Evolutionary conservation across 1,284 basidiomycete species (phyloP).

Genomic region (Pterulicium gracile): DNA sequence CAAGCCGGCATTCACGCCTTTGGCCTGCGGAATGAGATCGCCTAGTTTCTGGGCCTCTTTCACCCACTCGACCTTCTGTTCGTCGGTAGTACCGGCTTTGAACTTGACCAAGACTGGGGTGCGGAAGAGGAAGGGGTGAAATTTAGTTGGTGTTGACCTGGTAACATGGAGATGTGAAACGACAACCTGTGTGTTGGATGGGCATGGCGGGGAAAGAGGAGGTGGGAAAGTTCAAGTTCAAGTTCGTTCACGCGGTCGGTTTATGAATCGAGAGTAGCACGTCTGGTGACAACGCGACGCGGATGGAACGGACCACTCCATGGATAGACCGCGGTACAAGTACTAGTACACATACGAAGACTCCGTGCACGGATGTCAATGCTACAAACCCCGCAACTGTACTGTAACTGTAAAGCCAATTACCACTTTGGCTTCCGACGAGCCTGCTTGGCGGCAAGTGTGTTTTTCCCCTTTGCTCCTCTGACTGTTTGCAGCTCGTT

Average conservation of each 20-base stretch:
- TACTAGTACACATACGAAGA: too few relatives aligned
- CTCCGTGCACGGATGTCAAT: too few relatives aligned
- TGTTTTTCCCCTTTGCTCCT: slow-evolving; percentile 67
- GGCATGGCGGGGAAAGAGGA: neutral
- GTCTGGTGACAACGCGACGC: too few relatives aligned
- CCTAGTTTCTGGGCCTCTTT: neutral
- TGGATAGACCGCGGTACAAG: too few relatives aligned
- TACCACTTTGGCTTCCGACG: slow-evolving; percentile 62
- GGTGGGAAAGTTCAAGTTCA: too few relatives aligned
- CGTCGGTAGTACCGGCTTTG: neutral
- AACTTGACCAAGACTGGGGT: neutral
- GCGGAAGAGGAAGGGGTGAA: neutral
- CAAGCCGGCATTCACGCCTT: neutral
- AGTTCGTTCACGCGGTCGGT: too few relatives aligned
- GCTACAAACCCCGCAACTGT: too few relatives aligned
- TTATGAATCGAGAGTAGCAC: too few relatives aligned
- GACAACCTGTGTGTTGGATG: neutral
- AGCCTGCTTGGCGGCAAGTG: slow-evolving; percentile 57
- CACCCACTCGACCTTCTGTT: neutral
- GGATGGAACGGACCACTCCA: too few relatives aligned
- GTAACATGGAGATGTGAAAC: too few relatives aligned
- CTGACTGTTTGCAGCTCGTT: slow-evolving; percentile 68
- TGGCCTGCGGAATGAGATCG: neutral
- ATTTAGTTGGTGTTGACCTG: neutral
- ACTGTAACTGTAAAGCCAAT: slow-evolving; percentile 10